A percentile compares a stretch with the other conserved stretches of the same genome.
phyloP scores from a whole-genome alignment of 768 basidiomycete species.

The Ramaria rubella region DNA sequence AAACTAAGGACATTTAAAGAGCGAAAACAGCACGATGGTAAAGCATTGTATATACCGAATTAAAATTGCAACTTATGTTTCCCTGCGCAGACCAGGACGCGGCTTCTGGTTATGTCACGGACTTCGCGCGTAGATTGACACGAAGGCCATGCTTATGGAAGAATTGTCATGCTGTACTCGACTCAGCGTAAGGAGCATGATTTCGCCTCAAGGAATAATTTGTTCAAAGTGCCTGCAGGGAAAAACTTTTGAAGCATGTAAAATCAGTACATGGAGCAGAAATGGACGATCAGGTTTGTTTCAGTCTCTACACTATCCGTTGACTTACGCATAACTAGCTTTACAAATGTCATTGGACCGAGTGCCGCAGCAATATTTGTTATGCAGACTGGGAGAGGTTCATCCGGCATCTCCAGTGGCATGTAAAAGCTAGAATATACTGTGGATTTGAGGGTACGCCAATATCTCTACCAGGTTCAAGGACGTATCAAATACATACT shows the following conservation, averaged over 20 bases:
- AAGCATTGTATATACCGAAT: background rate
- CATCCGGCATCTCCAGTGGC: slow-evolving; percentile 45
- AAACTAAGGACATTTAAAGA: background rate
- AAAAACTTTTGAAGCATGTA: slow-evolving; percentile 46
- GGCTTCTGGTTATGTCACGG: background rate
- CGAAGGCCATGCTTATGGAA: slow-evolving; percentile 51
- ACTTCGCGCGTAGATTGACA: slow-evolving; percentile 1
- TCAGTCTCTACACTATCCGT: background rate
- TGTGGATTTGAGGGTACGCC: slow-evolving; percentile 51
- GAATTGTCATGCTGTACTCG: slow-evolving; percentile 48
- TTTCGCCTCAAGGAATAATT: background rate
- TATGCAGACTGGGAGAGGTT: slow-evolving; percentile 24
- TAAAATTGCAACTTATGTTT: background rate
- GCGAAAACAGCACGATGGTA: background rate
- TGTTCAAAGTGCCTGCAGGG: slow-evolving; percentile 8
- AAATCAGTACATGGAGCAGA: slow-evolving; percentile 25
- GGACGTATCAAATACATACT: background rate
- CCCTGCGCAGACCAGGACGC: background rate
- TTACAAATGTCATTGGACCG: slow-evolving; percentile 9
- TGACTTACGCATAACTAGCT: slow-evolving; percentile 25
- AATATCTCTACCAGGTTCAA: background rate
- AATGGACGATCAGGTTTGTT: slow-evolving; percentile 3
- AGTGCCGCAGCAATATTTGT: slow-evolving; percentile 16
- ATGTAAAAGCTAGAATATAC: slow-evolving; percentile 36
- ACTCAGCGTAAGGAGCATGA: slow-evolving; percentile 31